Evolutionary conservation across 805 yeast genomes (phyloP).

Genomic region (Ogataea ramenticola): DNA sequence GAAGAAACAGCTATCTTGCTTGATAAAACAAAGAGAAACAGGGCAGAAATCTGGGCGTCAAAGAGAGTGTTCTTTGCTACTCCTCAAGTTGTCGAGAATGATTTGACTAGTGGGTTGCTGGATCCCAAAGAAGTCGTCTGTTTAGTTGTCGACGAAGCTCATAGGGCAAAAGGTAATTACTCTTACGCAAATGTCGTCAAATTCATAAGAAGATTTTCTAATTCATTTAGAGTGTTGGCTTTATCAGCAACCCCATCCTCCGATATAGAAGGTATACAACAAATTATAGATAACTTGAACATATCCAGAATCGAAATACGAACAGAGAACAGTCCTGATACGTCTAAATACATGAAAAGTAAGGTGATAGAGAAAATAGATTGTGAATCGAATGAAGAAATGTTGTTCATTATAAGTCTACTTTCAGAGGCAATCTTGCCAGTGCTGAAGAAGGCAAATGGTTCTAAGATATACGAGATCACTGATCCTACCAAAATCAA

Average conservation of each 20-base stretch:
- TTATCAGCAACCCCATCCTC: slow-evolving; percentile 96
- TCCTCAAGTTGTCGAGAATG: slow-evolving; percentile 94
- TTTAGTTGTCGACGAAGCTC: slow-evolving; percentile 92
- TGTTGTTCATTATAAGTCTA: slow-evolving; percentile 45
- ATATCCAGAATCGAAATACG: slow-evolving; percentile 79
- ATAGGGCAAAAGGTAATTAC: slow-evolving; percentile 84
- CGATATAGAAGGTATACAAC: slow-evolving; percentile 81
- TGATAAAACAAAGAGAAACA: slow-evolving; percentile 41
- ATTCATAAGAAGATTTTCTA: slow-evolving; percentile 52
- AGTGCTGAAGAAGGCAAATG: slow-evolving; percentile 53
- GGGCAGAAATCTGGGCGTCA: slow-evolving; percentile 71
- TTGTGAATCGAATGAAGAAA: slow-evolving; percentile 47
- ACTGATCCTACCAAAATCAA: slow-evolving; percentile 63
- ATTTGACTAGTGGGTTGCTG: slow-evolving; percentile 63
- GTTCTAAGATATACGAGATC: slow-evolving; percentile 53
- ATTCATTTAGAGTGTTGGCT: slow-evolving; percentile 71
- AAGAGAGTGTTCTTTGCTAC: slow-evolving; percentile 87
- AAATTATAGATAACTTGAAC: slow-evolving; percentile 62
- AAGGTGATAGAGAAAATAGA: slow-evolving; percentile 55
- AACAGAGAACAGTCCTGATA: slow-evolving; percentile 78
- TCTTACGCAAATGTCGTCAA: slow-evolving; percentile 82
- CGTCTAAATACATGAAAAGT: slow-evolving; percentile 66
- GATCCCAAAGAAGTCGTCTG: slow-evolving; percentile 72
- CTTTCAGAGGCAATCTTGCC: slow-evolving; percentile 65
- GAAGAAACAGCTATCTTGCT: slow-evolving; percentile 72